A percentile compares a stretch with the other conserved stretches of the same genome.
Evolutionary conservation across 2,329 filamentous ascomycete genomes (phyloP).

Genomic region (Fusarium nematophilum): DNA sequence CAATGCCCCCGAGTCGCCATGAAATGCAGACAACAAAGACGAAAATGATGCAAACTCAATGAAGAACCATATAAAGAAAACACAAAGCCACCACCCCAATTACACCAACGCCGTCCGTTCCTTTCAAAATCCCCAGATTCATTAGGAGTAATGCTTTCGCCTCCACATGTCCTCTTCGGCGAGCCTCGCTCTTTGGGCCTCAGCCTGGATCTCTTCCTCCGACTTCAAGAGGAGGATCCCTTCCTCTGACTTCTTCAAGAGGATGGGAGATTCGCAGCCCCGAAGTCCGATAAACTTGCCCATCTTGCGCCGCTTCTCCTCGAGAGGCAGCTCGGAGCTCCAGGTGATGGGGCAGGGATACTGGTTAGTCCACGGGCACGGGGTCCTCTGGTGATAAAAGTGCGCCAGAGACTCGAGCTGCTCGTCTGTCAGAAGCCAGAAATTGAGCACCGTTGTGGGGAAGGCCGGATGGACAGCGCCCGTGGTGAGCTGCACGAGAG

Average conservation of each 20-base stretch:
- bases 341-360: slow-evolving; percentile 79
- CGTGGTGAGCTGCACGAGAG: slow-evolving; percentile 72
- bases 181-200: slow-evolving; percentile 53
- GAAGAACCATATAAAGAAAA: slow-evolving; percentile 4
- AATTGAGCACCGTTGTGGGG: slow-evolving; percentile 74
- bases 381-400: slow-evolving; percentile 78
- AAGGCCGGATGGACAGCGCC: slow-evolving; percentile 74
- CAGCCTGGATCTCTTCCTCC: slow-evolving; percentile 61
- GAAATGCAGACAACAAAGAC: slow-evolving; percentile 21
- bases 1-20: slow-evolving; percentile 20
- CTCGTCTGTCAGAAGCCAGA: slow-evolving; percentile 78
- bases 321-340: slow-evolving; percentile 62
- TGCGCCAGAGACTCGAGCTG: slow-evolving; percentile 76
- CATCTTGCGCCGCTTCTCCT: slow-evolving; percentile 78
- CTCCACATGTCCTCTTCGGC: slow-evolving; percentile 61
- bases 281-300: slow-evolving; percentile 79
- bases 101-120: slow-evolving; percentile 8
- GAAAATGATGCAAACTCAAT: slow-evolving; percentile 10
- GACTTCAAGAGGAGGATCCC: slow-evolving; percentile 52
- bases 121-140: not conserved
- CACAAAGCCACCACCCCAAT: slow-evolving; percentile 12
- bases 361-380: slow-evolving; percentile 62
- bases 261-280: slow-evolving; percentile 61
- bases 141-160: slow-evolving; percentile 56
- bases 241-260: no score